These are phyloP conservation scores for Cyberlindnera xishuangbannaensis DNA, from an alignment of 805 yeast genomes.

Conservation along the genomic window DNA sequence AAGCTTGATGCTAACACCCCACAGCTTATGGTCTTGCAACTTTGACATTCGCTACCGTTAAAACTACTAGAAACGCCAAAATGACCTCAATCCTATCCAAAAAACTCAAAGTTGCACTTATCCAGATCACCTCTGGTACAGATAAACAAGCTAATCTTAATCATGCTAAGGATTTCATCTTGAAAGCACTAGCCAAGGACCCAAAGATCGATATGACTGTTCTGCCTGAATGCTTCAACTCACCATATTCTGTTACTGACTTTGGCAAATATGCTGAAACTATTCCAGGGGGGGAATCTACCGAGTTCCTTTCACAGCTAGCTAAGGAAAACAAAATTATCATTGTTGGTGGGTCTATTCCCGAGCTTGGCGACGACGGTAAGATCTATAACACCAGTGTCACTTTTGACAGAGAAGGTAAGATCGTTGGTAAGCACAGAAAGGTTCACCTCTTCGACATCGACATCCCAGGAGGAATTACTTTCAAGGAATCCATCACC, in stretches of 20 bases:
- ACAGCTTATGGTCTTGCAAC: too few species aligned
- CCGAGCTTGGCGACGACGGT: slow-evolving; percentile 56
- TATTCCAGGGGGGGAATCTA: slow-evolving; percentile 73
- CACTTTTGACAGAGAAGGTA: slow-evolving; percentile 72
- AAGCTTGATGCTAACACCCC: too few species aligned
- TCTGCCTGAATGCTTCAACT: slow-evolving; percentile 63
- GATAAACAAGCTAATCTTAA: slow-evolving; percentile 74
- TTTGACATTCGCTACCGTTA: too few species aligned
- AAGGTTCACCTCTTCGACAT: slow-evolving; percentile 90
- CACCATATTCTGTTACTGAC: slow-evolving; percentile 86
- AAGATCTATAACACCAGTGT: slow-evolving; percentile 70
- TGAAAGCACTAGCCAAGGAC: slow-evolving; percentile 53
- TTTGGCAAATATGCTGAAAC: slow-evolving; percentile 84
- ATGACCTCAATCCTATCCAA: slow-evolving; percentile 28
- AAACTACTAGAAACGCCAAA: not conserved
- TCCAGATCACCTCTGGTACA: slow-evolving; percentile 66
- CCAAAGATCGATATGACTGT: slow-evolving; percentile 74
- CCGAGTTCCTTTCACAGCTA: slow-evolving; percentile 53
- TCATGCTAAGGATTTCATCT: slow-evolving; percentile 59
- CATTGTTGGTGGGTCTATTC: slow-evolving; percentile 90
- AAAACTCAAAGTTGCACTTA: slow-evolving; percentile 70
- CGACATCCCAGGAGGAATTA: slow-evolving; percentile 88
- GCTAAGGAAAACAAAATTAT: slow-evolving; percentile 63
- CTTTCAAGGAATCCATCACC: slow-evolving; percentile 79
- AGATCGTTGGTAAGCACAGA: slow-evolving; percentile 81